Evolutionary conservation across 805 yeast species (phyloP).

Genomic region (Starmerella apicola): DNA sequence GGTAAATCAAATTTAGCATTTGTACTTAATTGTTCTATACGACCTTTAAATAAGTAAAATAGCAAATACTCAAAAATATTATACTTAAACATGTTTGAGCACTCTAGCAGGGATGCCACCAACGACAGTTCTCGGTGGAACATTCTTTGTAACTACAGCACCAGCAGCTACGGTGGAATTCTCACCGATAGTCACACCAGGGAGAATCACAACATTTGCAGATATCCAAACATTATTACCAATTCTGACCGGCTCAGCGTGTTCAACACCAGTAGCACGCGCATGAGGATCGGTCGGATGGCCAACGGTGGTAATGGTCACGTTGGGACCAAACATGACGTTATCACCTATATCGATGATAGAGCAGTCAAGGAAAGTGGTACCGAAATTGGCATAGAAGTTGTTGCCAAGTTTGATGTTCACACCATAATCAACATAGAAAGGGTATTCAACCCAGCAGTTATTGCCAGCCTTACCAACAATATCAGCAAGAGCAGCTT

Average conservation of each 20-base stretch:
- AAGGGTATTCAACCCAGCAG: constrained; percentile 39
- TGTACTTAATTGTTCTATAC: no score
- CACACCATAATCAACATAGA: constrained; percentile 58
- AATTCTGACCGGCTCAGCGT: constrained; percentile 43
- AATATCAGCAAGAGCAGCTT: constrained; percentile 29
- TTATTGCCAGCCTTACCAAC: constrained; percentile 39
- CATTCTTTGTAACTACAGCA: constrained; percentile 45
- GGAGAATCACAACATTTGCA: constrained; percentile 40
- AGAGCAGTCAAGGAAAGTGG: constrained; percentile 46
- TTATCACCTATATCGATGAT: constrained; percentile 48
- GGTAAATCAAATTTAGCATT: background rate
- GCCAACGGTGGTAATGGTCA: constrained; percentile 46
- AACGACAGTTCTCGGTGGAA: constrained; percentile 43
- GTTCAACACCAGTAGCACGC: constrained; percentile 38
- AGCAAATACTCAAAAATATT: background rate
- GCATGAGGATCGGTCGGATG: constrained; percentile 43
- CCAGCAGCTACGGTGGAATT: constrained; percentile 57
- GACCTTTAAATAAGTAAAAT: background rate
- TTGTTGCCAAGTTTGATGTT: constrained; percentile 45
- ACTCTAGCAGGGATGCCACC: constrained; percentile 55
- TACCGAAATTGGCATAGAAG: constrained; percentile 46
- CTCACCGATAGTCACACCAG: constrained; percentile 57
- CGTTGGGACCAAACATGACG: constrained; percentile 53
- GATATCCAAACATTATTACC: constrained; percentile 65
- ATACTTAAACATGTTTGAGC: constrained; percentile 1